phyloP scores from a whole-genome alignment of 441 rosid species.

The Capsella rubella region DNA sequence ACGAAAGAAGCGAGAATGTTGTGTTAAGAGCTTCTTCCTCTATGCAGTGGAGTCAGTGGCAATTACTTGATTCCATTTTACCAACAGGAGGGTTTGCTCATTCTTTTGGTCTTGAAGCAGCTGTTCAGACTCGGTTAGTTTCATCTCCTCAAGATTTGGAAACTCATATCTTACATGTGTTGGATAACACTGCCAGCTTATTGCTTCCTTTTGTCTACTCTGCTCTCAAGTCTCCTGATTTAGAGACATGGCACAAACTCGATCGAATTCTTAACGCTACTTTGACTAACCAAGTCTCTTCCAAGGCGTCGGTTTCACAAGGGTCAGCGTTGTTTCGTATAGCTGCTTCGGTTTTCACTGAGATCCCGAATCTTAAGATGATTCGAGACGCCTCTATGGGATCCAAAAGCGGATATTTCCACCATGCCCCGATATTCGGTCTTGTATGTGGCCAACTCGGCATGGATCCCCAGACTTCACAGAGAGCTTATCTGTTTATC shows the following conservation, averaged over 20 bases:
- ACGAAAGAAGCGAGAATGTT: slow-evolving; percentile 23
- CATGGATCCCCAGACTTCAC: slow-evolving; percentile 63
- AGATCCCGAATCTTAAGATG: slow-evolving; percentile 62
- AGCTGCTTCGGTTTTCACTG: slow-evolving; percentile 74
- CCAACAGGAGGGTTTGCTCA: slow-evolving; percentile 95
- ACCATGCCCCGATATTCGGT: slow-evolving; percentile 88
- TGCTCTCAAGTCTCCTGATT: slow-evolving; percentile 55
- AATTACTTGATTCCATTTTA: slow-evolving; percentile 84
- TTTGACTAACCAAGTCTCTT: slow-evolving; percentile 74
- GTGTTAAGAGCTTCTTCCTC: slow-evolving; percentile 33
- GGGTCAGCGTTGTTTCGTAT: slow-evolving; percentile 86
- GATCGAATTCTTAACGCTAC: slow-evolving; percentile 67
- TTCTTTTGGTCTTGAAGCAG: slow-evolving; percentile 89
- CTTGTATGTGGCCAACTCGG: slow-evolving; percentile 82
- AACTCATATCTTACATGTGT: slow-evolving; percentile 54
- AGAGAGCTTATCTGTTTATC: slow-evolving; percentile 81
- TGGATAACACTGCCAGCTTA: slow-evolving; percentile 80
- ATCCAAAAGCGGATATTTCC: slow-evolving; percentile 53
- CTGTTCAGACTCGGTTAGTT: slow-evolving; percentile 65
- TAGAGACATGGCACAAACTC: slow-evolving; percentile 60
- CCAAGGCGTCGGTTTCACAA: slow-evolving; percentile 80
- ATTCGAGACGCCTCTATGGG: slow-evolving; percentile 57
- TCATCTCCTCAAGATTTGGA: slow-evolving; percentile 58
- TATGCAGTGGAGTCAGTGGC: slow-evolving; percentile 93
- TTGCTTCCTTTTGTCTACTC: slow-evolving; percentile 85